Evolutionary conservation across 805 yeast species (phyloP), one percentile per base, ranked within the genome.

Genomic region (Wickerhamiella sorbophila): DNA sequence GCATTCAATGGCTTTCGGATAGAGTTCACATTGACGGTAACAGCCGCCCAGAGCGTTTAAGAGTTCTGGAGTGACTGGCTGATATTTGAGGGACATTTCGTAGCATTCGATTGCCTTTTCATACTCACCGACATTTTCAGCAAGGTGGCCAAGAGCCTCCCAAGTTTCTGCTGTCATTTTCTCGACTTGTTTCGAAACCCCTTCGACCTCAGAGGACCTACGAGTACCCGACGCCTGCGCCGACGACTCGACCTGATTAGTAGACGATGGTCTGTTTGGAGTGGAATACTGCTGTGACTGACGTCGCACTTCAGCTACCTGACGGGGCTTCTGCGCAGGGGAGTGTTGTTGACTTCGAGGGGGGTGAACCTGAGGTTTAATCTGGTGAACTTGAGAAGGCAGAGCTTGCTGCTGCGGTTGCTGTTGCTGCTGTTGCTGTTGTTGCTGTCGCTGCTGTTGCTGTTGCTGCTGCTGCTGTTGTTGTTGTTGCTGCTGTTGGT

Each of bases 1-100:
- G 48, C 85, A 71, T 59, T 91, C 97, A 12, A 95, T 93, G 14
- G 97, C 97, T 59, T 85, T 84, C 50, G 84, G 81, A 54, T 86
- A 91, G 60, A 83, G 82, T 59, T 88, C 96, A 47, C 87, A 70
- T 16, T 87, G 76, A 42, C 96, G 75, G 62, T 85, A 88, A 24
- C 86, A 71, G 59, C 84, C 85, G 38, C 95, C 97, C 47, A 88
- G 64, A 41, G 85, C 79, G 37, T 87, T 80, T 46, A 88, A 66
- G 2, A 91, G 88, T 43, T 81, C 84, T 1, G 93, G 77, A 46
- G 85, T 79, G 60, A 81, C 79, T 29, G 94, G 95, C 32, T 81
- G 74, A 60, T 82, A 85, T 55, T 87, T 74, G 46, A 91, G 67
- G 8, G 94, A 94, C 18, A 85, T 71, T 55, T 91, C 94, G 56